phyloP scores from a whole-genome alignment of 768 basidiomycete species.

The Russula sp. region DNA sequence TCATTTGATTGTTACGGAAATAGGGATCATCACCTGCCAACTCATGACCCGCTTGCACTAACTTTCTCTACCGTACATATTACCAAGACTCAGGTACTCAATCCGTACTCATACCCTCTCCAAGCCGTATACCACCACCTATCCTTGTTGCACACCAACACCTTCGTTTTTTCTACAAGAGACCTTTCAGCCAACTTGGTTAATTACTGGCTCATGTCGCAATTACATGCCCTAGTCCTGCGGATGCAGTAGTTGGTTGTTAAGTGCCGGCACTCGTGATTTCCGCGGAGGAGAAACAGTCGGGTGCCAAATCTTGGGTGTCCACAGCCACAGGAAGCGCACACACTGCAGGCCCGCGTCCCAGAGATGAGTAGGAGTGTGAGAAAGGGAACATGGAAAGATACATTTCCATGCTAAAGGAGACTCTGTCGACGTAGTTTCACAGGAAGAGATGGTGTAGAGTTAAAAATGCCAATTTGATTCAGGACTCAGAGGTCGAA shows the following conservation, averaged over 20 bases:
- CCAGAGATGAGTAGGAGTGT: slow-evolving; percentile 8
- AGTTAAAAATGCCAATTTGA: too few species aligned
- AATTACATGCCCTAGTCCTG: not conserved
- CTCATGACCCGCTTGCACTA: not conserved
- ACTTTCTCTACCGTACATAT: not conserved
- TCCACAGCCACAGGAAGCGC: slow-evolving; percentile 75
- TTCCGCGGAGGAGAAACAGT: slow-evolving; percentile 94
- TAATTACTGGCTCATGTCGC: slow-evolving; percentile 7
- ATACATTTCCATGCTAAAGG: too few species aligned
- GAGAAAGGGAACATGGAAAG: too few species aligned
- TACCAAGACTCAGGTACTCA: not conserved
- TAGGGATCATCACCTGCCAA: not conserved
- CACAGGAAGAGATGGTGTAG: too few species aligned
- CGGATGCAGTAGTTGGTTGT: too few species aligned
- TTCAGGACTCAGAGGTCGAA: too few species aligned
- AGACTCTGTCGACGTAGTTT: too few species aligned
- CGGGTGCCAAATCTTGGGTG: slow-evolving; percentile 99
- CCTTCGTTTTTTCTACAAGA: slow-evolving; percentile 20
- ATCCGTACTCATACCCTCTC: slow-evolving; percentile 33
- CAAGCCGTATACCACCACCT: slow-evolving; percentile 35
- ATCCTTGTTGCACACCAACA: slow-evolving; percentile 29
- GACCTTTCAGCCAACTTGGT: slow-evolving; percentile 20
- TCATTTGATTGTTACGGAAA: slow-evolving; percentile 4
- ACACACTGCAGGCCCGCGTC: slow-evolving; percentile 63
- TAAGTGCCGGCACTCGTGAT: slow-evolving; percentile 97